Evolutionary conservation across 345 rosid species (phyloP).

Genomic region (Viola odorata): DNA sequence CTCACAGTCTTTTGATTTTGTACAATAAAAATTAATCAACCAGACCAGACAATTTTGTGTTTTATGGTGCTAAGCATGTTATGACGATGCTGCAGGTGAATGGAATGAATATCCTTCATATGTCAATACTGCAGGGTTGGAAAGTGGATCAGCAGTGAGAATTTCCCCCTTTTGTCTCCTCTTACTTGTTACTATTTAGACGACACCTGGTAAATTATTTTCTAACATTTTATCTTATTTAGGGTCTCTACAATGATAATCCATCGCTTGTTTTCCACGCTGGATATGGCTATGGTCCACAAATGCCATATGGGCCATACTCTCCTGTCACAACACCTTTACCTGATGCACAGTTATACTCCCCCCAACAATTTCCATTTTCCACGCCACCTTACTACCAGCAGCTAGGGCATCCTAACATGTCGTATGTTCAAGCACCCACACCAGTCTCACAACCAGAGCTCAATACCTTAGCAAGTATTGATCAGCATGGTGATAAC

Average conservation of each 20-base stretch:
- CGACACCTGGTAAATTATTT: conserved; percentile 1
- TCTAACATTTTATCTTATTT: conserved; percentile 17
- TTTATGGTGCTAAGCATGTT: conserved; percentile 39
- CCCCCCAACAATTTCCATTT: conserved; percentile 66
- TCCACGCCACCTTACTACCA: conserved; percentile 65
- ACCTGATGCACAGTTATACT: conserved; percentile 64
- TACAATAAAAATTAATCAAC: neutral
- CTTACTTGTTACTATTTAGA: conserved; percentile 1
- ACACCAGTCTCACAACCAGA: conserved; percentile 61
- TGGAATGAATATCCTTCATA: conserved; percentile 76
- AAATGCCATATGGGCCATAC: conserved; percentile 84
- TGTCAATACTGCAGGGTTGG: conserved; percentile 63
- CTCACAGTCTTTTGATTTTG: neutral
- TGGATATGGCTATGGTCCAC: conserved; percentile 78
- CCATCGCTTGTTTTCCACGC: conserved; percentile 67
- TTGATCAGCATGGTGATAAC: conserved; percentile 72
- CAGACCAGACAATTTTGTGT: conserved; percentile 3
- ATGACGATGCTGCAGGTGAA: conserved; percentile 54
- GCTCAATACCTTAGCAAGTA: conserved; percentile 41
- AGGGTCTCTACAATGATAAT: conserved; percentile 78
- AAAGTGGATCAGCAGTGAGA: conserved; percentile 69
- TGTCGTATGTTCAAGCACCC: conserved; percentile 66
- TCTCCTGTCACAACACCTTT: conserved; percentile 80
- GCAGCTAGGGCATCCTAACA: conserved; percentile 65
- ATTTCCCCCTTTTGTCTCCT: conserved; percentile 8